Evolutionary conservation across 768 basidiomycete genomes (phyloP).

Genomic region (Astraeus odoratus): DNA sequence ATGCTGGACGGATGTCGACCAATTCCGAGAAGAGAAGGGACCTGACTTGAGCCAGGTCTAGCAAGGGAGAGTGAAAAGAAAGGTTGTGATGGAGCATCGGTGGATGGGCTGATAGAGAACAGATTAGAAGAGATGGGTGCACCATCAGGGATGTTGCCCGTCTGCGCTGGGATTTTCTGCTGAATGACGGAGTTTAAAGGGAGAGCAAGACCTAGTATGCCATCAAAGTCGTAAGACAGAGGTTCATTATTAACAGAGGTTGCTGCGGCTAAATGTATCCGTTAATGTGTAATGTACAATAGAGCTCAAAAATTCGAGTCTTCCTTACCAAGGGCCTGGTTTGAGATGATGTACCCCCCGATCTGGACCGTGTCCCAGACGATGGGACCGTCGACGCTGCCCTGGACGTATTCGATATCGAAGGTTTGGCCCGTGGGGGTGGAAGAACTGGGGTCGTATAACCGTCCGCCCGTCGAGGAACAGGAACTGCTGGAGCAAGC

Average conservation of each 20-base stretch:
- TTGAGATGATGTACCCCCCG: conserved; percentile 55
- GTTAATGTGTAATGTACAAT: not conserved
- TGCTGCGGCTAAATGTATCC: conserved; percentile 46
- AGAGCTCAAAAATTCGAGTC: not conserved
- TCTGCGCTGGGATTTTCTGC: conserved; percentile 38
- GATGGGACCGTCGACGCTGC: conserved; percentile 53
- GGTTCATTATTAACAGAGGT: conserved; percentile 48
- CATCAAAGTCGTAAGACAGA: conserved; percentile 49
- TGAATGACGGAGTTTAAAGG: conserved; percentile 68
- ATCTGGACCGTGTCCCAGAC: conserved; percentile 62
- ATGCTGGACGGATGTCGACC: conserved; percentile 54
- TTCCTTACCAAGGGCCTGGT: conserved; percentile 66
- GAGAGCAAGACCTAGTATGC: conserved; percentile 71
- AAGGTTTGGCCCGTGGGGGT: conserved; percentile 38
- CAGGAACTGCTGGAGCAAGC: conserved; percentile 55
- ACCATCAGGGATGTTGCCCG: conserved; percentile 50
- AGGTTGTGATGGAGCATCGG: conserved; percentile 46
- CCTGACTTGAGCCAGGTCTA: conserved; percentile 53
- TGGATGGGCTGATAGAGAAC: conserved; percentile 54
- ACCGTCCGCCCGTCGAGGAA: conserved; percentile 34
- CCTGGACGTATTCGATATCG: conserved; percentile 52
- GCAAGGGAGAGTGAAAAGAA: conserved; percentile 65
- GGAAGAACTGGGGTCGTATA: conserved; percentile 52
- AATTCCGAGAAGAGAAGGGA: conserved; percentile 60
- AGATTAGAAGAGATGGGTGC: conserved; percentile 64